Base-by-base conservation (phyloP, 2,329 filamentous ascomycete species). In the Blumeria graminis region DNA sequence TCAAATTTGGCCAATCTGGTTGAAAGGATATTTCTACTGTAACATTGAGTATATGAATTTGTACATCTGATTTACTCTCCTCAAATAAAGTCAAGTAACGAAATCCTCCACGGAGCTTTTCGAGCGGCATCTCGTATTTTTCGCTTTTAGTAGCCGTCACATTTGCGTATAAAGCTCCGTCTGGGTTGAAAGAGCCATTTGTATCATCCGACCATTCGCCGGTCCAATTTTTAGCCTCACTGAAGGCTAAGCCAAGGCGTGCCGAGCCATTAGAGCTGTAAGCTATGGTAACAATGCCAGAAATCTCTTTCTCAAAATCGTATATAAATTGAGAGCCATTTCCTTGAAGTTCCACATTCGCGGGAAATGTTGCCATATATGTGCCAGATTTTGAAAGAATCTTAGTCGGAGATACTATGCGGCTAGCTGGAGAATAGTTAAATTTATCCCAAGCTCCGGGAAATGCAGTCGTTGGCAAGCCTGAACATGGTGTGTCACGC, bases 271-370 rank as follows among this genome's bases (percentile, higher is more conserved):
- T 68, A 10, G 71, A 67, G 5, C 67, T 68, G 61, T 76, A 80
- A 6, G 69, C 65, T n/a, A 80, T 62, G 1, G 70, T 72, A 5
- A 74, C 66, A 57, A 79, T 72, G 6, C 77, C 77, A 35, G 76
- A 76, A 5, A 80, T 75, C 62, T 79, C 75, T 28, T 71, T 68
- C 3, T 76, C 76, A 62, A 80, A 80, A 63, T 80, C 77, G 57
- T 77, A 76, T 1, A 78, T 72, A 1, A 76, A 63, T n/a, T 70
- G 68, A 3, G 73, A 75, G 10, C 72, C 74, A 61, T 78, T 76
- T 14, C 60, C 59, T 6, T 56, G 58, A 6, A 63, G 56, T 11
- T 52, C 36, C 1, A 58, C 56, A 4, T 55, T 32, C 9, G 52
- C 60, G 7, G 60, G 61, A 51, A 58, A 64, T 62, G 69, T 3